Percentiles rank a stretch among this genome's conserved stretches.
Evolutionary conservation across 768 basidiomycete genomes (phyloP).

Genomic region (Suillus placidus): DNA sequence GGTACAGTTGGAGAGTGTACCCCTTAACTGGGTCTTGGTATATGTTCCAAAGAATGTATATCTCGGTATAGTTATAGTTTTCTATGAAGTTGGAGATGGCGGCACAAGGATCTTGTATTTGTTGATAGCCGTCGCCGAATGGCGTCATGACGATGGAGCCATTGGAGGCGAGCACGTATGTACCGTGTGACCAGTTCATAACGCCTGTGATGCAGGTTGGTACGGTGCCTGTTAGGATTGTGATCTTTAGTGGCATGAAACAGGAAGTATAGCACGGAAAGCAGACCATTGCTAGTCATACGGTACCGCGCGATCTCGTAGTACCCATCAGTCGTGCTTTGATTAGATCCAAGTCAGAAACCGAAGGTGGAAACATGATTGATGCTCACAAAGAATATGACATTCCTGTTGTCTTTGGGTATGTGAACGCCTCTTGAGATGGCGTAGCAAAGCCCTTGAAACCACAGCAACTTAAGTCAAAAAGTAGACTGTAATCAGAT

Average conservation of each 20-base stretch:
- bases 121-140: constrained; percentile 88
- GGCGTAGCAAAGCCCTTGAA: constrained; percentile 84
- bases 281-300: constrained; percentile 81
- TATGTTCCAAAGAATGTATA: constrained; percentile 69
- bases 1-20: constrained; percentile 75
- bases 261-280: background rate
- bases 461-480: constrained; percentile 13
- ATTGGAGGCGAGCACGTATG: constrained; percentile 64
- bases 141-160: constrained; percentile 80
- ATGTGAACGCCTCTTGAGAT: constrained; percentile 76
- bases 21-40: constrained; percentile 63
- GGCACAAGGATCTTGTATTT: constrained; percentile 92
- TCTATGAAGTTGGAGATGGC: constrained; percentile 88
- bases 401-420: constrained; percentile 85
- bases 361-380: background rate
- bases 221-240: constrained; percentile 55
- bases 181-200: constrained; percentile 90
- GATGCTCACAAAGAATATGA: constrained; percentile 82
- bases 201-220: constrained; percentile 91
- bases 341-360: constrained; percentile 8
- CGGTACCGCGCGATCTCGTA: constrained; percentile 93
- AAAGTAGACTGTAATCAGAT: background rate
- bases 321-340: constrained; percentile 69
- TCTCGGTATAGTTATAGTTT: constrained; percentile 75
- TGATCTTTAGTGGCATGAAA: background rate